phyloP scores from a whole-genome alignment of 768 basidiomycete genomes.

The Naganishia onofrii region DNA sequence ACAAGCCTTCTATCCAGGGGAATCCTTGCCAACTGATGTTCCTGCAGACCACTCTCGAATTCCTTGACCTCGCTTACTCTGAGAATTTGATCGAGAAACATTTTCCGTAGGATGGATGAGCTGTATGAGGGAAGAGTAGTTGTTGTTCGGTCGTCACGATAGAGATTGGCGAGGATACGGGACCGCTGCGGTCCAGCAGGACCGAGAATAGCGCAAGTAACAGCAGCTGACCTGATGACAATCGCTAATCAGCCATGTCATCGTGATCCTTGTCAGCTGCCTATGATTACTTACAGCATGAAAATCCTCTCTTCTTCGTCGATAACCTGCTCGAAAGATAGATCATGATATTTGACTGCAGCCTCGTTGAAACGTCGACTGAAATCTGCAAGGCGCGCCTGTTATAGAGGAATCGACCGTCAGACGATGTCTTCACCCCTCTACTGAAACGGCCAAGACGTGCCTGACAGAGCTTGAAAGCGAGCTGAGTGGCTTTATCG shows the following conservation, averaged over 20 bases:
- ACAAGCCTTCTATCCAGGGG: conserved; percentile 59
- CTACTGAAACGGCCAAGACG: conserved; percentile 6
- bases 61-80: conserved; percentile 82
- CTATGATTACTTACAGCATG: conserved; percentile 75
- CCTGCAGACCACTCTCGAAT: conserved; percentile 77
- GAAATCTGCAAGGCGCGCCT: conserved; percentile 92
- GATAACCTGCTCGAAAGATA: conserved; percentile 84
- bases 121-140: conserved; percentile 54
- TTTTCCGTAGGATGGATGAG: conserved; percentile 82
- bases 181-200: conserved; percentile 96
- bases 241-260: neutral
- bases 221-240: conserved; percentile 70
- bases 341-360: conserved; percentile 86
- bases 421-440: neutral
- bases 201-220: conserved; percentile 92
- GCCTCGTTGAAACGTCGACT: conserved; percentile 90
- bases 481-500: conserved; percentile 66
- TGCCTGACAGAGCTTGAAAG: conserved; percentile 49
- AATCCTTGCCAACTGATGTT: conserved; percentile 88
- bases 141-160: conserved; percentile 81
- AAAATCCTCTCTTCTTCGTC: conserved; percentile 88
- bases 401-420: conserved; percentile 55
- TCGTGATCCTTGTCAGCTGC: neutral
- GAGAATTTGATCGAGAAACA: conserved; percentile 97
- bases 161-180: conserved; percentile 83